phyloP scores from a whole-genome alignment of 2,329 filamentous ascomycete genomes.

The Dothideomycetidae sp. region DNA sequence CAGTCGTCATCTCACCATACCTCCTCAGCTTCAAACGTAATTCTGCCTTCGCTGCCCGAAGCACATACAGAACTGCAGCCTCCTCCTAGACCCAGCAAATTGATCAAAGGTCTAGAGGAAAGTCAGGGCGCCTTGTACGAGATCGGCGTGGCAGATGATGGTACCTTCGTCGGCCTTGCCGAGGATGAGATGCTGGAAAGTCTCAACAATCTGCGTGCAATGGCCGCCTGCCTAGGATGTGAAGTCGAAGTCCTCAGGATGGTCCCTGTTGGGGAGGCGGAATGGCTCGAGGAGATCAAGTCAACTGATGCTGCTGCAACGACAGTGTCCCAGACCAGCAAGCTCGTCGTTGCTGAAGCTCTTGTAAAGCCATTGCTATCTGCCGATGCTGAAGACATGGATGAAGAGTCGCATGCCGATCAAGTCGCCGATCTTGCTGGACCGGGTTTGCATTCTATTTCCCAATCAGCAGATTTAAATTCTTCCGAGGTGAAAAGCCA shows the following conservation, averaged over 20 bases:
- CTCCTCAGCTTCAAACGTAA: conserved; percentile 58
- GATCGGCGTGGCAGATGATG: conserved; percentile 91
- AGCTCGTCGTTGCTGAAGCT: conserved; percentile 79
- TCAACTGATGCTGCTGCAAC: conserved; percentile 14
- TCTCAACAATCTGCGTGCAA: conserved; percentile 66
- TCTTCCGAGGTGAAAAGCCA: conserved; percentile 43
- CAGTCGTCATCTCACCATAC: conserved; percentile 88
- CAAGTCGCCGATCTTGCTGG: not conserved
- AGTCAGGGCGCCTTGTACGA: conserved; percentile 90
- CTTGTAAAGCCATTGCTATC: conserved; percentile 57
- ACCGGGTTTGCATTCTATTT: conserved; percentile 5
- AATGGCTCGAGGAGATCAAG: conserved; percentile 44
- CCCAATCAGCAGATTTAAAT: conserved; percentile 4
- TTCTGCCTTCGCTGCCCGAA: conserved; percentile 62
- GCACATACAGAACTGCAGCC: conserved; percentile 45
- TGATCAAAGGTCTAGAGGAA: conserved; percentile 69
- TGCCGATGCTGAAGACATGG: conserved; percentile 7
- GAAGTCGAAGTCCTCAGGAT: conserved; percentile 66
- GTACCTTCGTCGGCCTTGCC: conserved; percentile 73
- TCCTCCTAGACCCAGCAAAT: conserved; percentile 37
- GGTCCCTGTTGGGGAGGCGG: conserved; percentile 73
- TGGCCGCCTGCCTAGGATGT: conserved; percentile 88
- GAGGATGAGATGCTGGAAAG: conserved; percentile 89
- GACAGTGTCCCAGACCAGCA: conserved; percentile 24
- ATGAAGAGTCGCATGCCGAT: not conserved